phyloP scores from a whole-genome alignment of 208 protist genomes.

The Leishmania mexicana region DNA sequence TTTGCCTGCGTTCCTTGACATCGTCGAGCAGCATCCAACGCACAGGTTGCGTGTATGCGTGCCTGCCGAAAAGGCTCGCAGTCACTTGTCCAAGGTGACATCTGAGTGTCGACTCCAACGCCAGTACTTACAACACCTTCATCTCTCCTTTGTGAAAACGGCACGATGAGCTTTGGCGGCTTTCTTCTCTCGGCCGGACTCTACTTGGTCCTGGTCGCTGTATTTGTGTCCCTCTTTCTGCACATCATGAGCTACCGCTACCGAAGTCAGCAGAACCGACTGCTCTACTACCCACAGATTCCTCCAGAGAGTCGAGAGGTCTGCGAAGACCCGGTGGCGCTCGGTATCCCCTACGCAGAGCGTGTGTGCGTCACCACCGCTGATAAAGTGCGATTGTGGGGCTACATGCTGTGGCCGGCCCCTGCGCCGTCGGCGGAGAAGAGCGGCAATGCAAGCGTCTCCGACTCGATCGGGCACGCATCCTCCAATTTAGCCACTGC shows the following conservation, averaged over 20 bases:
- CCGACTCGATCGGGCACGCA: not conserved
- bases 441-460: slow-evolving; percentile 2
- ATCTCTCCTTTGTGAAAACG: not conserved
- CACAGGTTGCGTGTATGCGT: not conserved
- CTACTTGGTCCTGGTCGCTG: slow-evolving; percentile 18
- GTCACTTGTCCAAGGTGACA: not conserved
- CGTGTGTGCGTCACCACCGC: slow-evolving; percentile 57
- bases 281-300: slow-evolving; percentile 75
- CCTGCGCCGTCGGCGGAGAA: slow-evolving; percentile 16
- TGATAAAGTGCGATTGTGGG: slow-evolving; percentile 71
- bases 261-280: slow-evolving; percentile 33
- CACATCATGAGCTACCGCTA: slow-evolving; percentile 30
- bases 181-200: slow-evolving; percentile 22
- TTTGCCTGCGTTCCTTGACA: not conserved
- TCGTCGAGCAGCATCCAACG: not conserved
- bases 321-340: slow-evolving; percentile 61
- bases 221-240: slow-evolving; percentile 27
- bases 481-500: not conserved
- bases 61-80: not conserved
- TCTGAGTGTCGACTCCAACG: not conserved
- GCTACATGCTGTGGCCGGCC: slow-evolving; percentile 79
- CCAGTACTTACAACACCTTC: not conserved
- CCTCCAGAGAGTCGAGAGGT: slow-evolving; percentile 57
- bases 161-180: slow-evolving; percentile 17
- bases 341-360: slow-evolving; percentile 63